These are phyloP conservation scores for Gracilaria vermiculophylla DNA, from an alignment of 23 red algal species.

Conservation along the genomic window DNA sequence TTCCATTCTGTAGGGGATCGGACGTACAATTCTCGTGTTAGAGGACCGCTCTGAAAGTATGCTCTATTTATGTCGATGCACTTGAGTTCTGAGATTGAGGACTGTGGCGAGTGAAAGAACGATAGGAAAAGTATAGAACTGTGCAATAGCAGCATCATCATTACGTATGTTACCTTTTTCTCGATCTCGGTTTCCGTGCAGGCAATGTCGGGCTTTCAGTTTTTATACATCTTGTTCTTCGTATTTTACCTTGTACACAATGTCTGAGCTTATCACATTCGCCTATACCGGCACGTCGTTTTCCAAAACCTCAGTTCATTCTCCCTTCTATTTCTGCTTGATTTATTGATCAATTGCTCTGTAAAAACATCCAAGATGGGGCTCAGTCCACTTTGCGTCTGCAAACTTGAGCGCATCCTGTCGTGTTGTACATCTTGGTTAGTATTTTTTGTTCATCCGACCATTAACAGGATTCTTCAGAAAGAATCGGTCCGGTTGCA, in stretches of 20 bases:
- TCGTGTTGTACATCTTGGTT: not conserved
- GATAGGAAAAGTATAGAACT: not conserved
- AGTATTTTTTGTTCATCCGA: not conserved
- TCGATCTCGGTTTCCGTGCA: slow-evolving; percentile 9
- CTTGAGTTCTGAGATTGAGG: not conserved
- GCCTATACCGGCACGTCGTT: not conserved
- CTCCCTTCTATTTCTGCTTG: slow-evolving; percentile 17
- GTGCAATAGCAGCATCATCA: not conserved
- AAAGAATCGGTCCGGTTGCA: not conserved
- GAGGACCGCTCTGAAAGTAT: slow-evolving; percentile 4
- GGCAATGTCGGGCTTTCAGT: slow-evolving; percentile 21
- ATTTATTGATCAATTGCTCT: slow-evolving; percentile 31
- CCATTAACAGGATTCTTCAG: not conserved
- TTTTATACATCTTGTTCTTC: slow-evolving; percentile 1
- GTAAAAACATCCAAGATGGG: slow-evolving; percentile 32
- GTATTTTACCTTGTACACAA: slow-evolving; percentile 15
- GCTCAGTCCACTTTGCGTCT: slow-evolving; percentile 24
- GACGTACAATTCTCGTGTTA: slow-evolving; percentile 6
- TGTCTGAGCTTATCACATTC: slow-evolving; percentile 43
- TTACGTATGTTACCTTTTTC: not conserved
- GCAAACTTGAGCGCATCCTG: slow-evolving; percentile 5
- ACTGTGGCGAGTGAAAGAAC: not conserved
- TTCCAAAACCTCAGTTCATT: slow-evolving; percentile 1
- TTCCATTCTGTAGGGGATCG: not conserved
- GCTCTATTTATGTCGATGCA: slow-evolving; percentile 7